A percentile compares a stretch with the other conserved stretches of the same genome.
Conservation (phyloP, 2,329 filamentous ascomycete genomes). For the Colletotrichum trifolii region DNA sequence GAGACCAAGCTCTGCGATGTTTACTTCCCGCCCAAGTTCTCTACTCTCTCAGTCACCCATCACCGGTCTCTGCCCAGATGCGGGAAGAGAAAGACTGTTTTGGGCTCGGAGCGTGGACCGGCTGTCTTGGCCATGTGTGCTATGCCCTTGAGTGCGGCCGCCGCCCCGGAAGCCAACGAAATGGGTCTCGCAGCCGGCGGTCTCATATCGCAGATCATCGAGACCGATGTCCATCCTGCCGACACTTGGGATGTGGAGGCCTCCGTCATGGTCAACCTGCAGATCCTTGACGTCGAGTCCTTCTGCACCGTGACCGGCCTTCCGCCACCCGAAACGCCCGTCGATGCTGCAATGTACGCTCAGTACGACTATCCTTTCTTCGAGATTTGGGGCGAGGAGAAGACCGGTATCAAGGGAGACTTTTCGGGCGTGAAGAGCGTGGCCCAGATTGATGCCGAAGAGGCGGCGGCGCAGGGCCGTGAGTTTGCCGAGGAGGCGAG, state of each 20-base stretch:
- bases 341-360: conserved; percentile 48
- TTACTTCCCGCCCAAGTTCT: conserved; percentile 34
- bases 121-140: neutral
- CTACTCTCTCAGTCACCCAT: conserved; percentile 20
- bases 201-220: conserved; percentile 52
- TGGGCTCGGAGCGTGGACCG: neutral
- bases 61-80: neutral
- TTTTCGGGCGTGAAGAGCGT: conserved; percentile 38
- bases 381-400: conserved; percentile 39
- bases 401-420: conserved; percentile 36
- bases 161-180: conserved; percentile 30
- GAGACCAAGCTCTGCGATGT: conserved; percentile 31
- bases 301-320: conserved; percentile 51
- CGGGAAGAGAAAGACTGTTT: neutral
- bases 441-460: conserved; percentile 35
- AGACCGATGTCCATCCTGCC: conserved; percentile 41
- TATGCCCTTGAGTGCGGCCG: neutral
- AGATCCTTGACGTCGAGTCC: conserved; percentile 49
- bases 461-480: conserved; percentile 27
- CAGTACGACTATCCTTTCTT: conserved; percentile 50
- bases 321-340: conserved; percentile 45
- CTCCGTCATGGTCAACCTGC: conserved; percentile 48
- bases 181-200: conserved; percentile 54
- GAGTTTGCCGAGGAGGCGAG: conserved; percentile 29
- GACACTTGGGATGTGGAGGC: conserved; percentile 45